Evolutionary conservation across 2,329 filamentous ascomycete genomes (phyloP), one percentile per base, ranked within the genome.

Genomic region (Karstenula rhodostoma): DNA sequence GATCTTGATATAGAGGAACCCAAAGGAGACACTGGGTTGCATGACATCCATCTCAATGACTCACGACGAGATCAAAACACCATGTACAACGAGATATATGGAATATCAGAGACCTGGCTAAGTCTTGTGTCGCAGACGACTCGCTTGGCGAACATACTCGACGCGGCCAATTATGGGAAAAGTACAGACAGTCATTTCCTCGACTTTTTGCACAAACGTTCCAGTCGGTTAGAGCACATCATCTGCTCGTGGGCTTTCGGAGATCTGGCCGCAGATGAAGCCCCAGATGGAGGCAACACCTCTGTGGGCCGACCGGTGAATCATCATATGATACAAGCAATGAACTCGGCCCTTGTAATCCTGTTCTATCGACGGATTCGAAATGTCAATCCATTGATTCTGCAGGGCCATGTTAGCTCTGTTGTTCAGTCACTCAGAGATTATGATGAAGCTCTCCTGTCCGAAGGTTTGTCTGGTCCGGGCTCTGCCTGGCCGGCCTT

Each of bases 121-220:
- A 80, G 77, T 35, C 69, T 81, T 3, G 70, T 82, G 15, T 82
- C 80, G 0, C 79, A 81, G 58, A 80, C 79, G 1, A 81, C 79
- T 1, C 69, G 79, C 29, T 67, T 82, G 13, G 80, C 79, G 15
- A 81, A 80, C 62, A 65, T 67, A 40, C 50, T 67, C 23, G 67
- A 67, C n/a, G 63, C 65, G 22, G 15, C 57, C 46, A 57, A 63
- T 56, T 33, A 54, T 53, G 13, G 43, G 55, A 56, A 58, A 62
- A 43, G 58, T 50, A 47, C 65, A 42, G 50, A 58, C 52, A n/a
- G 50, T 35, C 52, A 55, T 17, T 68, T 67, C 29, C 52, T 56
- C 27, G 55, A 67, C 2, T 67, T 63, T 22, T 33, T 68, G 32
- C 60, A 64, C 32, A 62, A 59, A 46, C 61, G 64, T 32, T 58